Percentiles rank a stretch among this genome's conserved stretches.
Evolutionary conservation across 2,329 filamentous ascomycete genomes (phyloP).

Genomic region (Fusarium multiceps): DNA sequence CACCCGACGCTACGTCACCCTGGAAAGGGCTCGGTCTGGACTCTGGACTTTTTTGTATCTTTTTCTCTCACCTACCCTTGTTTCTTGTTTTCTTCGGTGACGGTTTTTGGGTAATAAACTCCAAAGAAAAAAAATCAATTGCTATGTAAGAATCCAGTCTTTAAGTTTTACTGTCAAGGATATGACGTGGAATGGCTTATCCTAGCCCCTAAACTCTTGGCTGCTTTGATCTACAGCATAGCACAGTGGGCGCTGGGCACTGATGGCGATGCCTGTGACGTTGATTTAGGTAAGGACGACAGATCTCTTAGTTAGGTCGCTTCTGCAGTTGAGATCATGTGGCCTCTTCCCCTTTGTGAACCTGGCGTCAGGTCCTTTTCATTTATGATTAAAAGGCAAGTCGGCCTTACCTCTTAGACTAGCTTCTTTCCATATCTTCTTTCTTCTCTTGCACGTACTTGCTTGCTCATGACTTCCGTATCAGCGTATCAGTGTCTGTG

Average conservation of each 20-base stretch:
- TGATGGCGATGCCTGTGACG: conserved; percentile 26
- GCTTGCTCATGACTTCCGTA: neutral
- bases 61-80: neutral
- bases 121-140: conserved; percentile 1
- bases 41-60: conserved; percentile 6
- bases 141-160: neutral
- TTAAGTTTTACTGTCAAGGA: neutral
- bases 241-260: conserved; percentile 5
- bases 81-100: conserved; percentile 32
- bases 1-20: conserved; percentile 42
- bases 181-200: conserved; percentile 11
- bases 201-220: neutral
- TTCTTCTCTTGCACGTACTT: neutral
- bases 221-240: neutral
- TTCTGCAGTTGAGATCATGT: conserved; percentile 30
- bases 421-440: neutral
- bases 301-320: neutral
- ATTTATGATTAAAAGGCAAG: conserved; percentile 9
- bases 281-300: conserved; percentile 10
- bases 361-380: conserved; percentile 6
- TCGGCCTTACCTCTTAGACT: conserved; percentile 9
- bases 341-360: conserved; percentile 18
- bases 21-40: conserved; percentile 26
- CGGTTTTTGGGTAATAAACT: conserved; percentile 12
- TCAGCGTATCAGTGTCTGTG: neutral